Evolutionary conservation across 2,329 filamentous ascomycete species (phyloP).

Genomic region (Fusarium oxysporum): DNA sequence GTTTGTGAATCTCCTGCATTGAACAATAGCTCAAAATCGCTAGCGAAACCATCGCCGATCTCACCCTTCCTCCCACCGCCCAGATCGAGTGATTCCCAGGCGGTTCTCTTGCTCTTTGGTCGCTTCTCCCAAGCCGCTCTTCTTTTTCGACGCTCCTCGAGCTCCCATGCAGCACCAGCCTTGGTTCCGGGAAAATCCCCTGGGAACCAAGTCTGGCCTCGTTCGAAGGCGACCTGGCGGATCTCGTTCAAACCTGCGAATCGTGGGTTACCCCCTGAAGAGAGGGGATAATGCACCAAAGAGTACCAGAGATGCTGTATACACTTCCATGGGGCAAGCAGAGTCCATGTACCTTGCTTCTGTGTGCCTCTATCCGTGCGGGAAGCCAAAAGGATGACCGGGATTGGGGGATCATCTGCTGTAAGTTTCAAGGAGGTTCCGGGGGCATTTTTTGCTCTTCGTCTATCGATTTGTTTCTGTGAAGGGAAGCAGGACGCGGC

Average conservation of each 20-base stretch:
- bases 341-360: slow-evolving; percentile 79
- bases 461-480: slow-evolving; percentile 84
- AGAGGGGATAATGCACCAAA: slow-evolving; percentile 83
- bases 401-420: slow-evolving; percentile 78
- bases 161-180: slow-evolving; percentile 83
- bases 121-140: slow-evolving; percentile 82
- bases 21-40: slow-evolving; percentile 83
- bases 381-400: slow-evolving; percentile 76
- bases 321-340: slow-evolving; percentile 92
- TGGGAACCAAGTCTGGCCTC: slow-evolving; percentile 83
- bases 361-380: slow-evolving; percentile 60
- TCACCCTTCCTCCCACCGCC: slow-evolving; percentile 83
- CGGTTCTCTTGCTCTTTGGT: slow-evolving; percentile 83
- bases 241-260: slow-evolving; percentile 86
- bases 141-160: slow-evolving; percentile 73
- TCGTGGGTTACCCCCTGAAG: slow-evolving; percentile 81
- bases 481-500: slow-evolving; percentile 74
- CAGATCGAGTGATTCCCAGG: slow-evolving; percentile 80
- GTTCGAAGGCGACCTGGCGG: slow-evolving; percentile 85
- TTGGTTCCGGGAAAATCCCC: slow-evolving; percentile 83
- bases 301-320: slow-evolving; percentile 87
- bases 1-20: slow-evolving; percentile 28
- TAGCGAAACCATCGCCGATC: slow-evolving; percentile 82
- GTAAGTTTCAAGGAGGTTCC: slow-evolving; percentile 70
- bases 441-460: slow-evolving; percentile 72